A percentile compares a stretch with the other conserved stretches of the same genome.
phyloP scores from a whole-genome alignment of 768 basidiomycete species.

The Crepidotus variabilis region DNA sequence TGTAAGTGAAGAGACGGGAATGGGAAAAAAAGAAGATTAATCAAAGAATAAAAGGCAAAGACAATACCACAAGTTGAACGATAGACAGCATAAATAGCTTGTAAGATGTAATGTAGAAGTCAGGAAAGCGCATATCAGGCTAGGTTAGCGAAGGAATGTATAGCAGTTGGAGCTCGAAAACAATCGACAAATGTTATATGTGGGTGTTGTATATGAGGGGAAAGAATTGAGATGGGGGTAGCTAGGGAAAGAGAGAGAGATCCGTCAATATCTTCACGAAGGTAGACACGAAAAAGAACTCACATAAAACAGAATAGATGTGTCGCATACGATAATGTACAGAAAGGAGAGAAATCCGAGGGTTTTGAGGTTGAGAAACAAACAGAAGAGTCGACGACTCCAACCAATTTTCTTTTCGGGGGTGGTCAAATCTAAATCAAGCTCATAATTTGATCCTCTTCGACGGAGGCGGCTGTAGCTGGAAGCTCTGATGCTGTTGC shows the following conservation, averaged over 20 bases:
- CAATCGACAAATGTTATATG: neutral
- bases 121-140: neutral
- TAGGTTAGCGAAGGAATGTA: neutral
- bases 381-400: neutral
- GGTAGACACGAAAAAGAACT: neutral
- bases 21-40: constrained; percentile 1
- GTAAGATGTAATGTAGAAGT: neutral
- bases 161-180: constrained; percentile 4
- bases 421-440: neutral
- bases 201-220: neutral
- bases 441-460: constrained; percentile 17
- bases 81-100: neutral
- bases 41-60: neutral
- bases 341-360: constrained; percentile 1
- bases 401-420: neutral
- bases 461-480: constrained; percentile 9
- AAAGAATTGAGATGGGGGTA: constrained; percentile 1
- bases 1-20: neutral
- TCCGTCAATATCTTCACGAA: neutral
- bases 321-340: constrained; percentile 6
- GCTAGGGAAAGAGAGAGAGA: neutral
- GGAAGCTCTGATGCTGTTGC: neutral
- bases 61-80: neutral
- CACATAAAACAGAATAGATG: constrained; percentile 6
- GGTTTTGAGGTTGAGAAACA: neutral